Conservation (phyloP, 176 grass and related monocot species). For the Pontederia crassipes region DNA sequence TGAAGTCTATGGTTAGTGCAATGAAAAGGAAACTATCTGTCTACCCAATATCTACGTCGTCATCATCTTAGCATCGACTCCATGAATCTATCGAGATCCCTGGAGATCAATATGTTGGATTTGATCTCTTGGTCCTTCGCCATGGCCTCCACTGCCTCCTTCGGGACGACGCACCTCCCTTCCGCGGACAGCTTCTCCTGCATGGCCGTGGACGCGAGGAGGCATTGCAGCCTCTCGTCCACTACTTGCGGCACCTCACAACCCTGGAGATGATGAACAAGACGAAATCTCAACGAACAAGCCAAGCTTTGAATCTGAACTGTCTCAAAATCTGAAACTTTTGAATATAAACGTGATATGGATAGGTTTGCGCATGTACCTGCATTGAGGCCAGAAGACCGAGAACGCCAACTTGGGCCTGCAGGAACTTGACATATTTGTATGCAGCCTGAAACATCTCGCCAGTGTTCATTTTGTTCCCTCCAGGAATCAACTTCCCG, state of each 20-base stretch:
- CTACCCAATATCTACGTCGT: too few relatives aligned
- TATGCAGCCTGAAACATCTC: constrained; percentile 58
- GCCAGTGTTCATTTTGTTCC: constrained; percentile 52
- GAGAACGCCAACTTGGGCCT: constrained; percentile 67
- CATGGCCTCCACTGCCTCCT: constrained; percentile 28
- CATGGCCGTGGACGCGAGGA: constrained; percentile 29
- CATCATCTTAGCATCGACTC: constrained; percentile 15
- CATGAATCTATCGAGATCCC: constrained; percentile 42
- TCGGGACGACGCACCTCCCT: constrained; percentile 59
- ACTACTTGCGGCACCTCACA: constrained; percentile 16
- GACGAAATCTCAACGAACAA: not conserved
- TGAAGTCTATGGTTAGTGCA: too few relatives aligned
- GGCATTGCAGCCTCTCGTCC: constrained; percentile 24
- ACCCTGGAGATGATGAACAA: constrained; percentile 6
- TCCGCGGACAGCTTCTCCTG: constrained; percentile 45
- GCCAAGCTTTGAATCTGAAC: not conserved
- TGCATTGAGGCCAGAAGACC: constrained; percentile 36
- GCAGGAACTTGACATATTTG: constrained; percentile 62
- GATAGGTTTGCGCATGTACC: constrained; percentile 16
- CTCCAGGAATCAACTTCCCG: constrained; percentile 54
- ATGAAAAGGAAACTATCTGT: too few relatives aligned
- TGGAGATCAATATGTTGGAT: constrained; percentile 32
- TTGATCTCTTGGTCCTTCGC: constrained; percentile 30
- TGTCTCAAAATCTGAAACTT: not conserved
- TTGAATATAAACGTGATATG: not conserved